Evolutionary conservation across 805 yeast species (phyloP), one percentile per base, ranked within the genome.

Genomic region (Wickerhamomyces strasburgensis): DNA sequence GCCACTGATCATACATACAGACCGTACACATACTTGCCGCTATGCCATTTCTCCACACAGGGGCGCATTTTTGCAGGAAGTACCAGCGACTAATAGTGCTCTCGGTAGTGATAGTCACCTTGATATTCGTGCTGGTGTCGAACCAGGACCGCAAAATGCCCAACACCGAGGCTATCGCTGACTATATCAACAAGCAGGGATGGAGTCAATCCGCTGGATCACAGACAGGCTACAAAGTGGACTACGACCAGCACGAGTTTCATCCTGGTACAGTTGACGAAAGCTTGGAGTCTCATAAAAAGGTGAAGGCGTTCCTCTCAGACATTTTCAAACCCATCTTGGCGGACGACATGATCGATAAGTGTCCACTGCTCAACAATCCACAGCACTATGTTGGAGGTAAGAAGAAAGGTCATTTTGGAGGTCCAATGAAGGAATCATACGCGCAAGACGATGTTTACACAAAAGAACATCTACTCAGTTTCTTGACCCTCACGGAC

Each of bases 381-480:
- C 39, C 37, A 13, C 31, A 33, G 2, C 49, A 45, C 23, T 45
- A 45, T 31, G 28, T 16, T 6, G 43, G 41, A 5, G 42, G 44
- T 4, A 30, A 18, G 24, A 45, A 45, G 31, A 42, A 38, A 23
- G 44, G 44, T 9, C 49, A 45, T 31, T 38, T 6, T 26, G 38
- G 35, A 15, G 49, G 44, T 3, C 49, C 47, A 6, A 33, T 40
- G 31, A 46, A 43, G 26, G 49, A 46, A 31, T 35, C 42, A 26
- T 38, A 34, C 15, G 27, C 42, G 5, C 25, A 27, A 17, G 49
- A 46, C 15, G 41, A 34, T 13, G 44, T 46, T n/a, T 43, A 43
- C 35, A 43, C 47, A 5, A 38, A 36, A 34, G 44, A 40, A 17
- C 37, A 37, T n/a, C 28, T 46, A 3, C 29, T 39, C 10, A 38